phyloP scores from a whole-genome alignment of 768 basidiomycete species.

The Trametes cinnabarina region DNA sequence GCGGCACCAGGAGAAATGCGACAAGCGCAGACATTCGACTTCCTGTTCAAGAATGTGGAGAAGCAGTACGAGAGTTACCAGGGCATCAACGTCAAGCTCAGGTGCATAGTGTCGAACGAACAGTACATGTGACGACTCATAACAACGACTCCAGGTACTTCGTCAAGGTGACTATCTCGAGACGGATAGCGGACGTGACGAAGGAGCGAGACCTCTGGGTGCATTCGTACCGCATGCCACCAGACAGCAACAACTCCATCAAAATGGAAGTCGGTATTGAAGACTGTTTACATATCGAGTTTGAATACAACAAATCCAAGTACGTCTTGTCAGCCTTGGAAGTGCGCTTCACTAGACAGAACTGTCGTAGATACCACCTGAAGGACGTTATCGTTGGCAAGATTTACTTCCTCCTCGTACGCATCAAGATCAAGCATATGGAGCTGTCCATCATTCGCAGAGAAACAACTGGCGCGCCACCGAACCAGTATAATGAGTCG shows the following conservation, averaged over 20 bases:
- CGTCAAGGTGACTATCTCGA: conserved; percentile 84
- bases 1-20: conserved; percentile 97
- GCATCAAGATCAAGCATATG: conserved; percentile 99
- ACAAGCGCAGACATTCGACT: conserved; percentile 93
- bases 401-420: conserved; percentile 97
- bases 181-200: conserved; percentile 87
- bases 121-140: background rate
- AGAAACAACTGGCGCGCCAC: conserved; percentile 94
- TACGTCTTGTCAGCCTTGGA: conserved; percentile 36
- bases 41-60: conserved; percentile 98
- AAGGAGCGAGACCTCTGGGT: conserved; percentile 98
- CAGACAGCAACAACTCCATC: conserved; percentile 96
- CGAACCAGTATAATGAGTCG: conserved; percentile 99
- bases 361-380: conserved; percentile 77
- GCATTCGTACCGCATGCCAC: conserved; percentile 97
- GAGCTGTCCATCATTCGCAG: conserved; percentile 96
- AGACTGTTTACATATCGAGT: conserved; percentile 98
- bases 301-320: conserved; percentile 99
- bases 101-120: conserved; percentile 57
- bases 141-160: conserved; percentile 66
- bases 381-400: conserved; percentile 99
- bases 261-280: conserved; percentile 99
- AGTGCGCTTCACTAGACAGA: background rate
- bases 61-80: conserved; percentile 98
- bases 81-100: conserved; percentile 96